Percentiles rank a stretch among this genome's conserved stretches.
phyloP scores from a whole-genome alignment of 2,329 filamentous ascomycete genomes.

The Hortaea werneckii region DNA sequence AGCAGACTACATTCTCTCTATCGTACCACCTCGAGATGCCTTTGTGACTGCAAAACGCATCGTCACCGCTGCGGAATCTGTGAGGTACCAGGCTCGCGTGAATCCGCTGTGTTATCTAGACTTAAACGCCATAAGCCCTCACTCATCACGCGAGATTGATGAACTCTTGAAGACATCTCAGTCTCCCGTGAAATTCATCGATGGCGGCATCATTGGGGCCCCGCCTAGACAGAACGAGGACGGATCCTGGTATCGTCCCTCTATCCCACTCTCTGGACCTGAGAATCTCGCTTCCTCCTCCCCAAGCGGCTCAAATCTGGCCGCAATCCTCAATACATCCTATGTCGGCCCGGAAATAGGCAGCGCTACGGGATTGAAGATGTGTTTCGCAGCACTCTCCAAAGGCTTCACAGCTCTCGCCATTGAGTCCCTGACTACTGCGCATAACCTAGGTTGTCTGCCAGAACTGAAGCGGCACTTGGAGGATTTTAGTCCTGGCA shows the following conservation, averaged over 20 bases:
- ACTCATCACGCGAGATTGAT: constrained; percentile 24
- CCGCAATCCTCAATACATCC: constrained; percentile 32
- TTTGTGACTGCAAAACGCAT: constrained; percentile 33
- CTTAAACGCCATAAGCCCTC: constrained; percentile 37
- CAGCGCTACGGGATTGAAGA: constrained; percentile 40
- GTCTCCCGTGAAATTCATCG: constrained; percentile 32
- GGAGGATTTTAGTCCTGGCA: constrained; percentile 40
- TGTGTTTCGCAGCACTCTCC: constrained; percentile 42
- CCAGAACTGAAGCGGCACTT: constrained; percentile 49
- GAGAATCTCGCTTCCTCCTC: constrained; percentile 26
- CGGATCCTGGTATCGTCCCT: constrained; percentile 35
- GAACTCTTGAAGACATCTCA: constrained; percentile 20
- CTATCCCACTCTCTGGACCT: constrained; percentile 38
- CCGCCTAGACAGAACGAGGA: constrained; percentile 26
- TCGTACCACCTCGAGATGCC: constrained; percentile 38
- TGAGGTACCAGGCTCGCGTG: constrained; percentile 10
- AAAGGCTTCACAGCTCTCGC: constrained; percentile 57
- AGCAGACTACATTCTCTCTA: constrained; percentile 38
- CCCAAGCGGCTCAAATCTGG: constrained; percentile 26
- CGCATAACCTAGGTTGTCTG: constrained; percentile 52
- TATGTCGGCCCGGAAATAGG: constrained; percentile 36
- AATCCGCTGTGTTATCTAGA: constrained; percentile 33
- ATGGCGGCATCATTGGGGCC: constrained; percentile 48
- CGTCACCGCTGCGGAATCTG: constrained; percentile 16
- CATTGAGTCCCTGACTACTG: constrained; percentile 61